These are phyloP conservation scores for Volvox africanus DNA, from an alignment of 139 green algal genomes.

Conservation along the genomic window DNA sequence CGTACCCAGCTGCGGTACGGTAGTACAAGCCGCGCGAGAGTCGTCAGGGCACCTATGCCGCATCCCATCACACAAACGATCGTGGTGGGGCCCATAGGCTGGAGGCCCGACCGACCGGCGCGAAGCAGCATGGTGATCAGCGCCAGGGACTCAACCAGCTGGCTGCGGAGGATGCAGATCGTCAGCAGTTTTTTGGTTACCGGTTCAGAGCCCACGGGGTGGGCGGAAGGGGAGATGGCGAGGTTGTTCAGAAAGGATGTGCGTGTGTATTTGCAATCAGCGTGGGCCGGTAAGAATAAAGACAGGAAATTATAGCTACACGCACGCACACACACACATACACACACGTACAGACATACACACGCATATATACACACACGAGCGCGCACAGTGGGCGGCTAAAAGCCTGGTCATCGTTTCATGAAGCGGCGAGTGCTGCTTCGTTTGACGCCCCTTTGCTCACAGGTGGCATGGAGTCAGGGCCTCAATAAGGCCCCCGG, in stretches of 20 bases:
- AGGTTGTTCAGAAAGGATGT: neutral
- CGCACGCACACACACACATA: neutral
- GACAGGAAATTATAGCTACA: no score
- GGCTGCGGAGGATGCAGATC: neutral
- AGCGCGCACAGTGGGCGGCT: neutral
- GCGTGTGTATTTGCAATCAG: neutral
- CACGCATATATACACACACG: neutral
- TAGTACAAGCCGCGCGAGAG: slow-evolving; percentile 17
- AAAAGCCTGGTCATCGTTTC: neutral
- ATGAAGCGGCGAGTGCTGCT: no score
- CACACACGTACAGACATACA: neutral
- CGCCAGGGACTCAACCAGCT: slow-evolving; percentile 20
- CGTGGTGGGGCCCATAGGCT: neutral
- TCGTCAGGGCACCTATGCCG: neutral
- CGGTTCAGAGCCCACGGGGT: neutral
- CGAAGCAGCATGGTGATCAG: neutral
- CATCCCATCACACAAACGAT: neutral
- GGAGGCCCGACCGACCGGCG: neutral
- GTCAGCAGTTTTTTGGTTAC: neutral
- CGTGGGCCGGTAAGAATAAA: neutral
- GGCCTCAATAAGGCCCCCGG: neutral
- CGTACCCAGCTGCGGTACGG: slow-evolving; percentile 3
- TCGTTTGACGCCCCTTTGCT: no score
- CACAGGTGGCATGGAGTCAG: no score
- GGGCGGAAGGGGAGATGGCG: neutral